Percentiles rank a stretch among this genome's conserved stretches.
Evolutionary conservation across 2,329 filamentous ascomycete genomes (phyloP).

Genomic region (Fusarium camptoceras): DNA sequence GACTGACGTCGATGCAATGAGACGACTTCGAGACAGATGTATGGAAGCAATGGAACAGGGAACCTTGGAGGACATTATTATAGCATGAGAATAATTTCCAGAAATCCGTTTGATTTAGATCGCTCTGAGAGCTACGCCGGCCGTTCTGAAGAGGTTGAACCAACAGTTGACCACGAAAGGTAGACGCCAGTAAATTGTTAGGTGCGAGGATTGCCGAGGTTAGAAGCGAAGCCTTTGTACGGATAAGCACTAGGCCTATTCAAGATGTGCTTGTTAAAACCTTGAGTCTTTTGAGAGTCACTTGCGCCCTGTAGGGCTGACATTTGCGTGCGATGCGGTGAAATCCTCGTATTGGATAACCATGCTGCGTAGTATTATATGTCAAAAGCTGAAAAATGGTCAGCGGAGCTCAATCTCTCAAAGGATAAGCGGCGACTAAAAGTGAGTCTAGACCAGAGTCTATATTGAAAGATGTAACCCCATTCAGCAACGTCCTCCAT

Average conservation of each 20-base stretch:
- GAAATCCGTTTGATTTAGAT: fast-evolving
- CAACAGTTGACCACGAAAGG: no score
- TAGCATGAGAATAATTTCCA: neutral
- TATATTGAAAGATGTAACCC: neutral
- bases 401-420: neutral
- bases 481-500: neutral
- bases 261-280: no score
- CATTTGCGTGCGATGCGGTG: neutral
- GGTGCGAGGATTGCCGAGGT: no score
- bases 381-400: neutral
- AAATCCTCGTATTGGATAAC: neutral
- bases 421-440: no score
- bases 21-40: neutral
- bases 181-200: no score
- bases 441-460: neutral
- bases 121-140: no score
- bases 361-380: neutral
- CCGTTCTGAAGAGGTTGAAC: no score
- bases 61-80: neutral
- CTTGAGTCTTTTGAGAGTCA: no score
- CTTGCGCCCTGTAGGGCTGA: neutral
- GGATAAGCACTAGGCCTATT: neutral
- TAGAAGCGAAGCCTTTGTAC: neutral
- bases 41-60: neutral
- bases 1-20: neutral